A percentile compares a stretch with the other conserved stretches of the same genome.
Evolutionary conservation across 2,329 filamentous ascomycete genomes (phyloP).

Genomic region (Colletotrichum camelliae): DNA sequence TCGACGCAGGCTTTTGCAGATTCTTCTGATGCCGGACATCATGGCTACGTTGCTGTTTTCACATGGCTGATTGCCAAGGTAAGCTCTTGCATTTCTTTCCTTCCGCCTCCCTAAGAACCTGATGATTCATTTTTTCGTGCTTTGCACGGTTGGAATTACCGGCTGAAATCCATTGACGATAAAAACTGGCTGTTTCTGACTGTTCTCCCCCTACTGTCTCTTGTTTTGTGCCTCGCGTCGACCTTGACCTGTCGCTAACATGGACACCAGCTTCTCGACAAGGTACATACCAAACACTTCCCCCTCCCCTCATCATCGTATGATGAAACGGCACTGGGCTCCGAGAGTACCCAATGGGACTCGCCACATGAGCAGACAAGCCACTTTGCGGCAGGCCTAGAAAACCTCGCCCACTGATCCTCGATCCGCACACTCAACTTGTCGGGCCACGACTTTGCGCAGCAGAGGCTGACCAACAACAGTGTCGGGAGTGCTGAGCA

Average conservation of each 20-base stretch:
- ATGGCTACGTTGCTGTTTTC: not conserved
- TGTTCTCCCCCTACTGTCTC: conserved; percentile 28
- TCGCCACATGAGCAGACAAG: conserved; percentile 76
- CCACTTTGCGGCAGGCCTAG: conserved; percentile 98
- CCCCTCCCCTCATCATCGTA: conserved; percentile 34
- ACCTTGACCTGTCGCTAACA: conserved; percentile 35
- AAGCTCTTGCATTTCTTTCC: not conserved
- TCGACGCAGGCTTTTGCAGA: conserved; percentile 1
- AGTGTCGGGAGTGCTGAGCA: not conserved
- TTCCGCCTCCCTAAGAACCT: conserved; percentile 25
- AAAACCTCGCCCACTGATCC: conserved; percentile 99
- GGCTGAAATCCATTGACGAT: conserved; percentile 84
- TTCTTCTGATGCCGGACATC: not conserved
- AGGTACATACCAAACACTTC: conserved; percentile 26
- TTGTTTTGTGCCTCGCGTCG: not conserved
- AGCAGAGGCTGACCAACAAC: not conserved
- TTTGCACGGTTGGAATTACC: conserved; percentile 92
- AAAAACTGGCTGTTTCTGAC: conserved; percentile 90
- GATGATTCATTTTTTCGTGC: conserved; percentile 72
- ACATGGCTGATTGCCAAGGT: conserved; percentile 7
- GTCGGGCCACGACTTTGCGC: not conserved
- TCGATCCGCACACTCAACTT: conserved; percentile 6
- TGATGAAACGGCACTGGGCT: conserved; percentile 99
- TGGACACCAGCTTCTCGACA: conserved; percentile 23
- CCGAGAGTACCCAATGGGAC: conserved; percentile 64